Base-by-base conservation (phyloP, 176 grass and related monocot genomes). In the Oryza glumipatula region DNA sequence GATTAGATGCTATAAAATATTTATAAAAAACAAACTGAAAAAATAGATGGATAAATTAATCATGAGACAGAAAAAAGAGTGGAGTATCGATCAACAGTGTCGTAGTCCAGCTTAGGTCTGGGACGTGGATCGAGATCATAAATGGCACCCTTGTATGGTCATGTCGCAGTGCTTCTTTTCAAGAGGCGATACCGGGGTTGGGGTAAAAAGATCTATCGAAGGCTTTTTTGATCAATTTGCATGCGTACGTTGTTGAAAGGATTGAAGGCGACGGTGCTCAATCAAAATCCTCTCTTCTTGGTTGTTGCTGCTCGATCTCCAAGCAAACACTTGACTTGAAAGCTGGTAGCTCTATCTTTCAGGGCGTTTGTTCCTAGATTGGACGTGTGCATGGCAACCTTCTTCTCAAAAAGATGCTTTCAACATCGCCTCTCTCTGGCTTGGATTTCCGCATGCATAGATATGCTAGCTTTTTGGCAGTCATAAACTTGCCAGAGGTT, bases 371-470 rank as follows among this genome's bases (percentile, higher is more conserved):
- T 91, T 36, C 76, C 80, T 65, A 90, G 89, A 94, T 86, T 92
- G 93, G 88, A 88, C 93, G 82, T 95, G 90, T 88, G 79, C 93
- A 90, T 88, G 88, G 73, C 76, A 83, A 11, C 4, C 58, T 63
- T 61, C 39, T 81, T 46, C 35, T 65, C 43, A 81, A 80, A 44
- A 51, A 56, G 70, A 83, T 65, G 81, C 70, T 64, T 63, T 41
- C 74, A 74, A 58, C 48, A 11, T 35, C 15, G 19, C 17, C 24
- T 74, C 44, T 21, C 54, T n/a, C 35, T 66, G 70, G 17, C 33
- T 82, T 85, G 80, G 66, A 81, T 88, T 91, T 81, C 89, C 80
- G 76, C 68, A 6, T 84, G 75, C 73, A 75, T 56, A 49, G 47
- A 32, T 74, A 32, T 23, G 43, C 43, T 43, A 2, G 41, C 41